These are phyloP conservation scores for Citrus maxima DNA, from an alignment of 345 rosid species.

Conservation along the genomic window DNA sequence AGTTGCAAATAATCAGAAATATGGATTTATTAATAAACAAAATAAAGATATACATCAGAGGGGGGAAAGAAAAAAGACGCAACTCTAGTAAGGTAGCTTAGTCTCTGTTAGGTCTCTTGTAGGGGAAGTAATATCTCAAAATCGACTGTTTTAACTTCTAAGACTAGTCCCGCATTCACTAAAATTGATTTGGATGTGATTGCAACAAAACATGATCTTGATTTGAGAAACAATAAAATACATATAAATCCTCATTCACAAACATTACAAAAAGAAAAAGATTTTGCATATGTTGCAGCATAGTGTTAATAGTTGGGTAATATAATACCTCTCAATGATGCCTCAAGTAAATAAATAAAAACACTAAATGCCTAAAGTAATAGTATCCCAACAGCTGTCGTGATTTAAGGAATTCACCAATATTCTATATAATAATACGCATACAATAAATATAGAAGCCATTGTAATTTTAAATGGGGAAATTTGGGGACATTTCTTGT, in stretches of 20 bases:
- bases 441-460: neutral
- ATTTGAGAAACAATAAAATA: neutral
- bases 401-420: slow-evolving; percentile 3
- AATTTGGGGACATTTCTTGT: neutral
- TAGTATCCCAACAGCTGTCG: neutral
- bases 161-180: too few relatives aligned
- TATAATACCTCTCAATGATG: neutral
- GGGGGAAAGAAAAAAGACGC: too few relatives aligned
- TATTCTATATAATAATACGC: neutral
- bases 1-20: too few relatives aligned
- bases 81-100: too few relatives aligned
- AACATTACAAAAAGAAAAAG: too few relatives aligned
- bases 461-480: neutral
- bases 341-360: neutral
- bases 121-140: too few relatives aligned
- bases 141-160: too few relatives aligned
- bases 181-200: too few relatives aligned
- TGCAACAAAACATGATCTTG: neutral
- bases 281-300: too few relatives aligned
- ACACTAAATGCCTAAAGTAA: neutral
- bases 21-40: neutral
- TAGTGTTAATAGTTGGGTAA: neutral
- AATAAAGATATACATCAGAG: too few relatives aligned
- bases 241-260: too few relatives aligned
- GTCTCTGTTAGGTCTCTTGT: too few relatives aligned